A percentile compares a stretch with the other conserved stretches of the same genome.
Conservation (phyloP, 2,329 filamentous ascomycete genomes). For the Blumeria graminis region DNA sequence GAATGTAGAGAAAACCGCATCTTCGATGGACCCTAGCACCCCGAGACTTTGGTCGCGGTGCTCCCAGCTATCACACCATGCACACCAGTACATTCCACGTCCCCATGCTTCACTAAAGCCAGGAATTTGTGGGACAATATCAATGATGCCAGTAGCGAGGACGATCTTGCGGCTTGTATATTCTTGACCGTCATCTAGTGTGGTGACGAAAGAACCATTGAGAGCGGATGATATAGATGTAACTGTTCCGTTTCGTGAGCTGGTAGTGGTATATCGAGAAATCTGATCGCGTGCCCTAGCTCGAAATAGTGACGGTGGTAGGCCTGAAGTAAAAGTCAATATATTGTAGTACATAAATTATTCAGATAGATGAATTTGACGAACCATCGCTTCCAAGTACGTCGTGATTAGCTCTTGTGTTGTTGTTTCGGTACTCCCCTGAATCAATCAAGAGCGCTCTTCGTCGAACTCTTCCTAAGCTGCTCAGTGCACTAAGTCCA, state of each 20-base stretch:
- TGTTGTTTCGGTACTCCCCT: not conserved
- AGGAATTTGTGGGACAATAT: not conserved
- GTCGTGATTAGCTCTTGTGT: not conserved
- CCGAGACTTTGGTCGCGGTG: not conserved
- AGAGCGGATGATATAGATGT: not conserved
- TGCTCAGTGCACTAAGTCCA: not conserved
- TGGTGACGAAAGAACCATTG: not conserved
- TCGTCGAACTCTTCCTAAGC: not conserved
- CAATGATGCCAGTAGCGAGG: not conserved
- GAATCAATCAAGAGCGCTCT: not conserved
- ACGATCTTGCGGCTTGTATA: not conserved
- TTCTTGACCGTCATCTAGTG: not conserved
- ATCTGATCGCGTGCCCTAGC: not conserved
- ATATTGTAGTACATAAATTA: not conserved
- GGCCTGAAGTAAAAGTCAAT: not conserved
- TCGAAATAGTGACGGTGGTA: not conserved
- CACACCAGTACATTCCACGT: constrained; percentile 1
- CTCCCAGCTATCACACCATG: constrained; percentile 1
- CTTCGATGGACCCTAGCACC: not conserved
- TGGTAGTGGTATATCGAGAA: not conserved
- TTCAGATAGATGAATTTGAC: not conserved
- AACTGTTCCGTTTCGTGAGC: not conserved
- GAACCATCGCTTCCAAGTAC: not conserved
- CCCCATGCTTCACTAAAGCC: not conserved
- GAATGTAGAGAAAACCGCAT: not conserved